Evolutionary conservation across 202 grass and related monocot species (phyloP).

Genomic region (Dendrocalamus latiflorus): DNA sequence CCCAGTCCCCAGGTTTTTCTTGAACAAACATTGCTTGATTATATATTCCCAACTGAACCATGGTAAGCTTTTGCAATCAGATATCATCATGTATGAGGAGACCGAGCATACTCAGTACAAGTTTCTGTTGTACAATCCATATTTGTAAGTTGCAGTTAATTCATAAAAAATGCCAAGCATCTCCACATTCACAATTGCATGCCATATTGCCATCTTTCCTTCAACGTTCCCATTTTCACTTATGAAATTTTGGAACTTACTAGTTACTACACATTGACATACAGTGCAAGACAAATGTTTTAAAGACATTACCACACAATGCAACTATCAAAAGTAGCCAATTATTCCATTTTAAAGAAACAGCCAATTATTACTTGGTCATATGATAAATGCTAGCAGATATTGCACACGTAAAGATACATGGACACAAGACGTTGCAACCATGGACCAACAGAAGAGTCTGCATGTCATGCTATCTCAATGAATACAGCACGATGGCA

Average conservation of each 20-base stretch:
- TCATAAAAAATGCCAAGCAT: background rate
- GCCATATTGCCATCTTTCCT: background rate
- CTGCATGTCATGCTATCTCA: background rate
- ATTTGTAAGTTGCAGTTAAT: background rate
- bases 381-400: background rate
- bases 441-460: background rate
- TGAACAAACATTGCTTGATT: background rate
- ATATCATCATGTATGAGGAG: background rate
- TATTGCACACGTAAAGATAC: background rate
- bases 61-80: background rate
- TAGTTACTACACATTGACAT: background rate
- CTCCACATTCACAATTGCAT: background rate
- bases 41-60: background rate
- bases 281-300: background rate
- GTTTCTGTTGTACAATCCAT: background rate
- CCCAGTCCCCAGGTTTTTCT: background rate
- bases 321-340: background rate
- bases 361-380: background rate
- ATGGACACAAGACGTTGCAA: background rate
- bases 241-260: background rate
- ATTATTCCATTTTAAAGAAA: background rate
- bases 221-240: background rate
- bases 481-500: too few relatives aligned
- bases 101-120: background rate
- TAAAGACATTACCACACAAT: background rate